A percentile compares a stretch with the other conserved stretches of the same genome.
Evolutionary conservation across 1,139 yeast species (phyloP).

Genomic region (Nadsonia commutata): DNA sequence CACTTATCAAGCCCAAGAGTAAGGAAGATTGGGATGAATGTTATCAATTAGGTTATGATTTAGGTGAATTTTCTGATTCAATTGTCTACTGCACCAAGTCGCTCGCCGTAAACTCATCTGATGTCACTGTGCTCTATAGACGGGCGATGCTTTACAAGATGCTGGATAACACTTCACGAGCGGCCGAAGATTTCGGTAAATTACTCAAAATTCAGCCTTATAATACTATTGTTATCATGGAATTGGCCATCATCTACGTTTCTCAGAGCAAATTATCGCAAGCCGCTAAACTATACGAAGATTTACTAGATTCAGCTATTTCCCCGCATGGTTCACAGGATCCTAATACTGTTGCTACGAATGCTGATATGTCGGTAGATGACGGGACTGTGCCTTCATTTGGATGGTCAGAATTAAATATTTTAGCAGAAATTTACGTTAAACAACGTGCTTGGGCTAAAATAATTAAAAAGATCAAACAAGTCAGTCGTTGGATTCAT

Average conservation of each 20-base stretch:
- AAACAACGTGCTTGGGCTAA: conserved; percentile 48
- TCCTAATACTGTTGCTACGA: not conserved
- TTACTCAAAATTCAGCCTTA: conserved; percentile 47
- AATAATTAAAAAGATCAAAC: conserved; percentile 52
- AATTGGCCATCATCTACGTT: conserved; percentile 68
- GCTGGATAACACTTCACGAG: conserved; percentile 50
- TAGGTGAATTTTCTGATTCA: conserved; percentile 70
- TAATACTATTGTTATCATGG: conserved; percentile 48
- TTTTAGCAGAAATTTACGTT: conserved; percentile 62
- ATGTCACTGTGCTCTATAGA: conserved; percentile 30
- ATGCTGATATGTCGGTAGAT: conserved; percentile 8
- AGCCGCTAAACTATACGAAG: conserved; percentile 63
- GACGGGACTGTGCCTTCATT: conserved; percentile 27
- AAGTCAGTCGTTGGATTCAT: conserved; percentile 74
- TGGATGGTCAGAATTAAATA: conserved; percentile 82
- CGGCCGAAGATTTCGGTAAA: conserved; percentile 59
- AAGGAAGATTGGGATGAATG: conserved; percentile 67
- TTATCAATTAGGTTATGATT: conserved; percentile 56
- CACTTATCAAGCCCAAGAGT: conserved; percentile 66
- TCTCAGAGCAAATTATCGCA: conserved; percentile 60
- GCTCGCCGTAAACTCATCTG: conserved; percentile 40
- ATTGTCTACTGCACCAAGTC: conserved; percentile 70
- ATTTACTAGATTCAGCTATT: conserved; percentile 13
- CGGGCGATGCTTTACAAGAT: conserved; percentile 57
- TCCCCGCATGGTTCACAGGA: conserved; percentile 5